Evolutionary conservation across 306 rosid genomes (phyloP).

Genomic region (Gastrolobium villosum): DNA sequence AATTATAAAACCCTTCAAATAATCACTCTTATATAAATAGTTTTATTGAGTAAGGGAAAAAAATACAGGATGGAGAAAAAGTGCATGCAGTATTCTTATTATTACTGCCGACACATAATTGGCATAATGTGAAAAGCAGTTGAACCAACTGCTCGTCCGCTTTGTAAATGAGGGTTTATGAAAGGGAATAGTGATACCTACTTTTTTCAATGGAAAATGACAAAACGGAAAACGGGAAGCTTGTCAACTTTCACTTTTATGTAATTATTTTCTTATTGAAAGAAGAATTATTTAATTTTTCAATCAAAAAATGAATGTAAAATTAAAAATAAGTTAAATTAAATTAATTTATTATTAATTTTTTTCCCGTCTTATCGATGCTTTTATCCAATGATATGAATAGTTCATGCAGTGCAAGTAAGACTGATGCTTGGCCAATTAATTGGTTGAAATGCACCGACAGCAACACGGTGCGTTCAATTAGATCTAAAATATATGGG

Average conservation of each 20-base stretch:
- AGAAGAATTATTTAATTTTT: not conserved
- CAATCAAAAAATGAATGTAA: not conserved
- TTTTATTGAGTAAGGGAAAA: not conserved
- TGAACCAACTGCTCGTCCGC: conserved; percentile 24
- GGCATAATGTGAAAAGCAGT: conserved; percentile 37
- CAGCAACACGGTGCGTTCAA: conserved; percentile 13
- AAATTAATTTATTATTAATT: too few relatives aligned
- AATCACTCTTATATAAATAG: too few relatives aligned
- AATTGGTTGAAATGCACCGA: conserved; percentile 38
- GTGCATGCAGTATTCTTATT: not conserved
- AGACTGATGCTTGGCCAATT: not conserved
- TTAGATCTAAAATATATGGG: not conserved
- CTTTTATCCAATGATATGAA: not conserved
- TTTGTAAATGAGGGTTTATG: conserved; percentile 14
- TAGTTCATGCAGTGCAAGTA: not conserved
- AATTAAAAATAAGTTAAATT: not conserved
- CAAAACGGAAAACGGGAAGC: not conserved
- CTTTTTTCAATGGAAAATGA: conserved; percentile 31
- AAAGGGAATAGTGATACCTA: not conserved
- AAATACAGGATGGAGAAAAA: not conserved
- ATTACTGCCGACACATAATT: conserved; percentile 48
- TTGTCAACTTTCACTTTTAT: not conserved
- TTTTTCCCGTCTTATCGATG: not conserved
- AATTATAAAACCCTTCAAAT: too few relatives aligned
- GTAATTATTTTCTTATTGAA: not conserved